These are phyloP conservation scores for Mycena maculata DNA, from an alignment of 768 basidiomycete genomes.

Conservation along the genomic window DNA sequence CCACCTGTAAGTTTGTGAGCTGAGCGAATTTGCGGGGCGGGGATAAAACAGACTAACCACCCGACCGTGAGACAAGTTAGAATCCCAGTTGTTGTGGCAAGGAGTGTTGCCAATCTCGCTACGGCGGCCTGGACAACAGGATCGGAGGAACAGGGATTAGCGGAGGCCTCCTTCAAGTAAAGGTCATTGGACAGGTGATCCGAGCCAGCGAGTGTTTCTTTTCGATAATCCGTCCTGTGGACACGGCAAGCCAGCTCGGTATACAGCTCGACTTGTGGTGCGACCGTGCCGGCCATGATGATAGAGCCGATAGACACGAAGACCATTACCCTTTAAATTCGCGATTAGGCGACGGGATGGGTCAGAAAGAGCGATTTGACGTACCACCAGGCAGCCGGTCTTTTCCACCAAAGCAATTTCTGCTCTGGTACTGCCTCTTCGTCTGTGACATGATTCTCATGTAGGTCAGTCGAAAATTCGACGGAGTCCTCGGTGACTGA, in stretches of 20 bases:
- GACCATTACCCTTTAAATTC: slow-evolving; percentile 63
- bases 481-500: too few relatives aligned
- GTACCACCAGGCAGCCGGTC: slow-evolving; percentile 79
- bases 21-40: too few relatives aligned
- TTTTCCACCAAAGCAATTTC: slow-evolving; percentile 74
- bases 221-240: slow-evolving; percentile 52
- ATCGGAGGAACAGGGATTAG: slow-evolving; percentile 68
- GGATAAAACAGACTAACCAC: too few relatives aligned
- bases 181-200: slow-evolving; percentile 46
- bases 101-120: slow-evolving; percentile 62
- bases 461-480: too few relatives aligned
- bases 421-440: background rate
- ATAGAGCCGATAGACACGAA: slow-evolving; percentile 64
- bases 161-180: slow-evolving; percentile 38
- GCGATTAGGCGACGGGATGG: slow-evolving; percentile 10
- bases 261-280: slow-evolving; percentile 14
- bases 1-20: too few relatives aligned
- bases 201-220: slow-evolving; percentile 59
- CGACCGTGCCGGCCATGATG: slow-evolving; percentile 63
- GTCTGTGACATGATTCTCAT: background rate
- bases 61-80: slow-evolving; percentile 15
- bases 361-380: slow-evolving; percentile 37
- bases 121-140: slow-evolving; percentile 78
- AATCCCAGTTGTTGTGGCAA: slow-evolving; percentile 11
- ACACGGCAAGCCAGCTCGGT: slow-evolving; percentile 20